Conservation (phyloP, 106 monocot species). For the Dendrobium nobile region DNA sequence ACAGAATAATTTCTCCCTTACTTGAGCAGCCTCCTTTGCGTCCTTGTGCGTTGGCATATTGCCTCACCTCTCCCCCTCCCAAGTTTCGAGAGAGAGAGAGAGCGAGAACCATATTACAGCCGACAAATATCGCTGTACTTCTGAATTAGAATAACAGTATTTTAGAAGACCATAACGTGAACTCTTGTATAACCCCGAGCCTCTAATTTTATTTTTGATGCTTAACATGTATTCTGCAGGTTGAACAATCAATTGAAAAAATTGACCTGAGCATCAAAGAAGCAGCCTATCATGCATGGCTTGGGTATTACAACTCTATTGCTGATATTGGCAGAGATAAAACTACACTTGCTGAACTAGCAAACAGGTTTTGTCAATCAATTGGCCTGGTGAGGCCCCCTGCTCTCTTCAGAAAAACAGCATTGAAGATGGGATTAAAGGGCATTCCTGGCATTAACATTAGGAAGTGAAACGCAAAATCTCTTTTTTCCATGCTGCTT, state of each 20-base stretch:
- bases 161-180: too few relatives aligned
- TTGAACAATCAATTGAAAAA: conserved; percentile 59
- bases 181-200: too few relatives aligned
- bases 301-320: conserved; percentile 92
- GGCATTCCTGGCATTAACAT: conserved; percentile 67
- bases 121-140: too few relatives aligned
- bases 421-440: conserved; percentile 91
- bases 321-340: conserved; percentile 78
- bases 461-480: conserved; percentile 28
- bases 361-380: conserved; percentile 61
- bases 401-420: conserved; percentile 74
- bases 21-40: too few relatives aligned
- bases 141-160: too few relatives aligned
- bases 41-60: too few relatives aligned
- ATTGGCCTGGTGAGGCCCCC: conserved; percentile 73
- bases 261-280: conserved; percentile 80
- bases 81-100: too few relatives aligned
- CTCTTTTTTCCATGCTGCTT: neutral
- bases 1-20: too few relatives aligned
- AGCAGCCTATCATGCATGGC: conserved; percentile 97
- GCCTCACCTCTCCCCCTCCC: too few relatives aligned
- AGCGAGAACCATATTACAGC: too few relatives aligned
- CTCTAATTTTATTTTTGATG: neutral
- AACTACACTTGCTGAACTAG: conserved; percentile 76
- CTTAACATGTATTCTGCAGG: conserved; percentile 24